Percentiles rank a stretch among this genome's conserved stretches.
phyloP scores from a whole-genome alignment of 208 protist genomes.

The Naegleria fowleri region DNA sequence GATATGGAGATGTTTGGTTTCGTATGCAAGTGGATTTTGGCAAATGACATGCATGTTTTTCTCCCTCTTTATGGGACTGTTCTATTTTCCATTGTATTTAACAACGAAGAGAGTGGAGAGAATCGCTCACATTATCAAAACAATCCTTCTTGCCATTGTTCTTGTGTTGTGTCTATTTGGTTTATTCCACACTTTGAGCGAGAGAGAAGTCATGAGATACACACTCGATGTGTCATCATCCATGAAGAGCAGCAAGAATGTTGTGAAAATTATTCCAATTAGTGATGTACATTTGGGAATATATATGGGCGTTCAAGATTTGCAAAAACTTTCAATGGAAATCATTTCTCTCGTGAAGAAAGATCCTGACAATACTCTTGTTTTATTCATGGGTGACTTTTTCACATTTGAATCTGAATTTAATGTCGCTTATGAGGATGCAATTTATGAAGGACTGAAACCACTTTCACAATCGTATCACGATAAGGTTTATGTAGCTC shows the following conservation, averaged over 20 bases:
- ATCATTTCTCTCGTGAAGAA: neutral
- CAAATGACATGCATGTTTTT: neutral
- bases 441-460: neutral
- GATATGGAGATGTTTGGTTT: neutral
- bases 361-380: neutral
- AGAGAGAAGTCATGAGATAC: neutral
- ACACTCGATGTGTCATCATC: neutral
- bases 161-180: neutral
- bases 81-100: neutral
- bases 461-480: neutral
- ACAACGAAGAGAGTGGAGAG: neutral
- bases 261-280: neutral
- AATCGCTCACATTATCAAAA: neutral
- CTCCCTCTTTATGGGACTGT: neutral
- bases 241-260: neutral
- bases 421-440: neutral
- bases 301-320: neutral
- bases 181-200: neutral
- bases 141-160: neutral
- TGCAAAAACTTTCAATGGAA: neutral
- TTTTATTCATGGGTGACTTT: neutral
- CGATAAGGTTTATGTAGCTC: neutral
- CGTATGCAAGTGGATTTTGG: neutral
- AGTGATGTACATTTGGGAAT: neutral
- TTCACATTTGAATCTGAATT: neutral